phyloP scores from a whole-genome alignment of 2,329 filamentous ascomycete species.

The Aspergillus latus region DNA sequence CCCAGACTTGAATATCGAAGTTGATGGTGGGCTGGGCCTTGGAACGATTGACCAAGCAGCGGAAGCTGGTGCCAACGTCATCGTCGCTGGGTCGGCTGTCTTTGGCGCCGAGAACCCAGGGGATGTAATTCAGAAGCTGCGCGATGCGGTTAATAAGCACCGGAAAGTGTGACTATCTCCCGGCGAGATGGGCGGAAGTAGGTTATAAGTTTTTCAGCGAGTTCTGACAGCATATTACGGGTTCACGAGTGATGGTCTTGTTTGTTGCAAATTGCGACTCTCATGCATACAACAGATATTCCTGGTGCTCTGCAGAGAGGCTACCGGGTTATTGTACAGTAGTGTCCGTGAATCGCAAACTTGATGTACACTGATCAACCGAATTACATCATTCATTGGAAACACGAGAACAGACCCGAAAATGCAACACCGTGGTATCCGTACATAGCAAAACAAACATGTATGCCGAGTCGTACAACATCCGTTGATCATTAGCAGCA shows the following conservation, averaged over 20 bases:
- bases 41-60: slow-evolving; percentile 91
- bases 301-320: not conserved
- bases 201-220: not conserved
- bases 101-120: slow-evolving; percentile 88
- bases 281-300: not conserved
- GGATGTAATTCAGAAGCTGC: slow-evolving; percentile 79
- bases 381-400: slow-evolving; percentile 1
- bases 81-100: slow-evolving; percentile 93
- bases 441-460: slow-evolving; percentile 15
- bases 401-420: slow-evolving; percentile 1
- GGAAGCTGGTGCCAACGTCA: slow-evolving; percentile 94
- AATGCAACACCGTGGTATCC: slow-evolving; percentile 16
- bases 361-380: slow-evolving; percentile 6
- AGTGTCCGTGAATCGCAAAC: not conserved
- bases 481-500: slow-evolving; percentile 2
- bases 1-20: slow-evolving; percentile 92
- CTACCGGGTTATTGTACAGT: not conserved
- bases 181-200: not conserved
- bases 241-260: not conserved
- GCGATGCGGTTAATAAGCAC: slow-evolving; percentile 72
- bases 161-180: slow-evolving; percentile 19
- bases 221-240: not conserved
- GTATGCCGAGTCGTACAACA: slow-evolving; percentile 7
- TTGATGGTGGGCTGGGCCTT: slow-evolving; percentile 87
- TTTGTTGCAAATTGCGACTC: not conserved